These are phyloP conservation scores for Neospora caninum DNA, from an alignment of 169 alveolate genomes.

Conservation along the genomic window DNA sequence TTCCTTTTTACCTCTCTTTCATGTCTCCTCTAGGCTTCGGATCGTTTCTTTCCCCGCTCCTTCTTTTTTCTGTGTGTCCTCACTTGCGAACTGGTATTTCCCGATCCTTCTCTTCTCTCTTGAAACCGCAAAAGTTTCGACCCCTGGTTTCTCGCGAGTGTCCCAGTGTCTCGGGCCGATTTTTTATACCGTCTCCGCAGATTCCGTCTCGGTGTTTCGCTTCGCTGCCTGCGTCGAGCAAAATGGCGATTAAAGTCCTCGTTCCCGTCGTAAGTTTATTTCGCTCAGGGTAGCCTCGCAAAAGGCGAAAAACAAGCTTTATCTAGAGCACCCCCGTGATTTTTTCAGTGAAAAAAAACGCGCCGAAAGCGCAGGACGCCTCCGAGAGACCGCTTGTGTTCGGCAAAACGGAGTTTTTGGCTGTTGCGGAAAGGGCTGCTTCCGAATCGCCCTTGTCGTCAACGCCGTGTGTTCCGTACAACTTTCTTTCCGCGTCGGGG, in stretches of 20 bases:
- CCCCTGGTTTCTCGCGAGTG: neutral
- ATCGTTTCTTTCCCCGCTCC: neutral
- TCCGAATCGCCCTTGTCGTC: no score
- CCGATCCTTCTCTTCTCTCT: neutral
- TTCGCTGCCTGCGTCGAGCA: neutral
- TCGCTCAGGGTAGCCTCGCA: neutral
- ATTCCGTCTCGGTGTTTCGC: neutral
- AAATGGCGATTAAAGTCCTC: constrained; percentile 10
- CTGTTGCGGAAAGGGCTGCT: no score
- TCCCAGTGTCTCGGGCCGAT: neutral
- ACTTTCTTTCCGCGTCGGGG: no score
- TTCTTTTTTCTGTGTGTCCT: neutral
- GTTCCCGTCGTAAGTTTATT: constrained; percentile 27
- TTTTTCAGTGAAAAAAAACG: neutral
- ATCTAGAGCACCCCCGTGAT: neutral
- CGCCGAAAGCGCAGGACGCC: no score
- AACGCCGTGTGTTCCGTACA: no score
- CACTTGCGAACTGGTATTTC: neutral
- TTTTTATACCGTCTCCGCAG: neutral
- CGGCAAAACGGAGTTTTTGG: no score
- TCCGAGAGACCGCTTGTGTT: no score
- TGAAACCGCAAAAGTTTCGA: neutral
- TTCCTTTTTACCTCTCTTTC: neutral
- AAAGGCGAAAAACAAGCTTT: neutral
- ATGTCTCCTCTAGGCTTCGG: neutral